Percentiles rank a stretch among this genome's conserved stretches.
Evolutionary conservation across 2,329 filamentous ascomycete genomes (phyloP).

Genomic region (Chlorencoelia australis): DNA sequence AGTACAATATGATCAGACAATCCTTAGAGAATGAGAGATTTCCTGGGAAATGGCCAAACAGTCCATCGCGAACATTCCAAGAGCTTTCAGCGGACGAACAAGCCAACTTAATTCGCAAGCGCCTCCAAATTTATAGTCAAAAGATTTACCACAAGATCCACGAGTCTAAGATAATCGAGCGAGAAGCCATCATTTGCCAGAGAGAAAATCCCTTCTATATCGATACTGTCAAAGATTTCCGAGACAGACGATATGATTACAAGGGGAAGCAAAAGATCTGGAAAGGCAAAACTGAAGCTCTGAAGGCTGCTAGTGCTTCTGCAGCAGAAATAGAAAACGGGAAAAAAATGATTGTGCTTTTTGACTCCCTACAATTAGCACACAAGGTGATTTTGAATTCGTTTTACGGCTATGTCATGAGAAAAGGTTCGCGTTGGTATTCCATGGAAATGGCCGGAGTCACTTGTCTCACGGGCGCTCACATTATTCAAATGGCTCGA

Average conservation of each 20-base stretch:
- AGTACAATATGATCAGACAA: constrained; percentile 98
- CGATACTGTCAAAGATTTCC: constrained; percentile 88
- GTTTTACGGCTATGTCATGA: constrained; percentile 99
- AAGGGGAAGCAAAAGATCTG: constrained; percentile 97
- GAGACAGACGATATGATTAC: constrained; percentile 95
- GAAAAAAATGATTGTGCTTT: constrained; percentile 97
- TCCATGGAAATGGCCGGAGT: constrained; percentile 99
- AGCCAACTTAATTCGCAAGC: constrained; percentile 68
- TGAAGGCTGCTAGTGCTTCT: constrained; percentile 74
- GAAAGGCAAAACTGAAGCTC: constrained; percentile 87
- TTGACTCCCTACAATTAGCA: constrained; percentile 88
- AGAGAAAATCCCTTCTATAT: constrained; percentile 98
- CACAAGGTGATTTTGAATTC: constrained; percentile 99
- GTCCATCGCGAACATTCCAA: constrained; percentile 64
- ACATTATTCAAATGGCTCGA: constrained; percentile 93
- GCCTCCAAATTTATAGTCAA: constrained; percentile 85
- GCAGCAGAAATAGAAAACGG: constrained; percentile 75
- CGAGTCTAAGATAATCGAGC: constrained; percentile 81
- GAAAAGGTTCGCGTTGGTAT: constrained; percentile 97
- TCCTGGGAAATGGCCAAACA: constrained; percentile 65
- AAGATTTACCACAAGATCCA: constrained; percentile 99
- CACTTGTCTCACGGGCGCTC: constrained; percentile 90
- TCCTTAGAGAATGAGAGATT: constrained; percentile 88
- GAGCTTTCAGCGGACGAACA: constrained; percentile 78
- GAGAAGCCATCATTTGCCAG: constrained; percentile 96